Evolutionary conservation across 2,329 filamentous ascomycete species (phyloP), one percentile per base, ranked within the genome.

Genomic region (Oidium heveae): DNA sequence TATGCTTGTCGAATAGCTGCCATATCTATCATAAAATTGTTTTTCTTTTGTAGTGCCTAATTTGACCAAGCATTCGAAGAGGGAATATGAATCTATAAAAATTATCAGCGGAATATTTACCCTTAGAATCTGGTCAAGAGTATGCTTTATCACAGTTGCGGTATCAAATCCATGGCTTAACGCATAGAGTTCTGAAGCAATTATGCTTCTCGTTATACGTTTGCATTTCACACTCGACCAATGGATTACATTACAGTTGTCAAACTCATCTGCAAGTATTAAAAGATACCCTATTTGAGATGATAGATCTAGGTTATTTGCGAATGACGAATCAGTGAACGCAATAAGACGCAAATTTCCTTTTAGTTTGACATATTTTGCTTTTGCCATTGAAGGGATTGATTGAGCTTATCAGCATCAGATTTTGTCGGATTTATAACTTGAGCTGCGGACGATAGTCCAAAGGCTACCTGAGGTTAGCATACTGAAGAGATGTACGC

Each of bases 171-270:
- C 52, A 4, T 6, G 13, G 13, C 54, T 43, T 37, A 57, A 54
- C 0, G 22, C 51, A 20, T 56, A 58, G 7, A 59, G 22, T 44
- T 58, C 46, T 13, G 36, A 56, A n/a, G 49, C 50, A 28, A 59
- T 22, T 10, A 59, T 46, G 39, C 55, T 59, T n/a, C 49, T 33
- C 2, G 52, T 59, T 32, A 60, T 55, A n/a, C 53, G 8, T 37
- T 55, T 57, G 33, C 22, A 52, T 52, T 52, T 52, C 12, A 37
- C 16, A 34, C n/a, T 34, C n/a, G 50, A 52, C 50, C 50, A 37
- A 37, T 52, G 24, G 22, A 51, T 20, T 5, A 51, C 32, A 51
- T 51, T 51, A 32, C 18, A 20, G 8, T 28, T 22, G 9, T 32
- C 28, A 16, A 5, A 20, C 22, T 20, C 15, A 32, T 51, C 8